phyloP scores from a whole-genome alignment of 2,329 filamentous ascomycete species.

The Fragosphaeria purpurea region DNA sequence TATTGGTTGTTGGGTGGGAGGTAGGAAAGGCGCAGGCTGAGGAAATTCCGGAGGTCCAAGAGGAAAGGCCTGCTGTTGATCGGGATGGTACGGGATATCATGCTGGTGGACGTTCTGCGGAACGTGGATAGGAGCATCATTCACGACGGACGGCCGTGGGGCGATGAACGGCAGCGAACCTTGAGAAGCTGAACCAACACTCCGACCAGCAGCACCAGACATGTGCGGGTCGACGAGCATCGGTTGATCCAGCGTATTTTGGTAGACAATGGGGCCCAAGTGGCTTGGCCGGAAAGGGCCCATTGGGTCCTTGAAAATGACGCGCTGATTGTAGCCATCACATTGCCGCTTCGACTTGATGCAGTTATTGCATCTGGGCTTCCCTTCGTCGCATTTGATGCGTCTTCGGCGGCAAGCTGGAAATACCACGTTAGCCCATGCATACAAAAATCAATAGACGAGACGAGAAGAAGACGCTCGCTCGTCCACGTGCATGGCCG shows the following conservation, averaged over 20 bases:
- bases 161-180: slow-evolving; percentile 37
- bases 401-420: slow-evolving; percentile 82
- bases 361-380: slow-evolving; percentile 73
- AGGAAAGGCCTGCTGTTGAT: slow-evolving; percentile 1
- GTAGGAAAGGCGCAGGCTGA: not conserved
- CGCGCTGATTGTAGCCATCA: slow-evolving; percentile 73
- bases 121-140: not conserved
- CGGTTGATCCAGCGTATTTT: slow-evolving; percentile 31
- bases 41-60: not conserved
- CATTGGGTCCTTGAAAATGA: slow-evolving; percentile 68
- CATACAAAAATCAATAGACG: no score
- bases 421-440: no score
- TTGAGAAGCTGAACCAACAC: slow-evolving; percentile 28
- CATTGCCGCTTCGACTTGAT: slow-evolving; percentile 77
- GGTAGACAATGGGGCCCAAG: slow-evolving; percentile 34
- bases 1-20: not conserved
- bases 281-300: slow-evolving; percentile 44
- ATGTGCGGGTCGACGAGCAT: slow-evolving; percentile 34
- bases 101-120: not conserved
- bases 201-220: slow-evolving; percentile 22
- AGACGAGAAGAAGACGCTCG: no score
- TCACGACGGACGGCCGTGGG: slow-evolving; percentile 35
- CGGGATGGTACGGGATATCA: not conserved
- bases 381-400: slow-evolving; percentile 93
- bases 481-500: no score